Conservation (phyloP, 2,329 filamentous ascomycete species). For the Stagonosporopsis tanaceti region DNA sequence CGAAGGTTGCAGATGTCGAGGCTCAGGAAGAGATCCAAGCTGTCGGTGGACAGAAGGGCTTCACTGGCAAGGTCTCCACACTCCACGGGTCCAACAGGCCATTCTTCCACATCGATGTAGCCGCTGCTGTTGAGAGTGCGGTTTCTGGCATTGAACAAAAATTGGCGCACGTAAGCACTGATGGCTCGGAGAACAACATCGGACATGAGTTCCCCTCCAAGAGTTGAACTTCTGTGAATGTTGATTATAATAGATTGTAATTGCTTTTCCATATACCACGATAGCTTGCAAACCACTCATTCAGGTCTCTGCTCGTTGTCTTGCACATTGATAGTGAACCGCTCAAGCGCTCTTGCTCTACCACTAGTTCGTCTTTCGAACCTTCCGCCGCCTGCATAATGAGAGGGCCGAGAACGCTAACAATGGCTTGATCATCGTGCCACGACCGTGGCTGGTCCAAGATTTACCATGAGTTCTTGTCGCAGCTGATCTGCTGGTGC, state of each 20-base stretch:
- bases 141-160: constrained; percentile 74
- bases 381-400: not conserved
- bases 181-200: constrained; percentile 23
- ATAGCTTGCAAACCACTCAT: not conserved
- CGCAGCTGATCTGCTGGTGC: constrained; percentile 9
- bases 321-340: not conserved
- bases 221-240: constrained; percentile 3
- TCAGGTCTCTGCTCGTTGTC: not conserved
- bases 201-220: constrained; percentile 25
- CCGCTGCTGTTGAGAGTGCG: constrained; percentile 85
- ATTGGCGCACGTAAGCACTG: constrained; percentile 28
- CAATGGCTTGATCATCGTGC: not conserved
- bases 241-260: not conserved
- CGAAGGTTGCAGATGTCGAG: constrained; percentile 63
- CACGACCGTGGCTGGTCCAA: constrained; percentile 6
- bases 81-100: constrained; percentile 89
- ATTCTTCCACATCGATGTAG: constrained; percentile 92
- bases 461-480: constrained; percentile 6
- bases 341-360: not conserved
- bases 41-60: constrained; percentile 21
- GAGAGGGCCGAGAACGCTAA: not conserved
- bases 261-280: constrained; percentile 4
- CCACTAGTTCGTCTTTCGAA: not conserved
- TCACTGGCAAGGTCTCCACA: constrained; percentile 62
- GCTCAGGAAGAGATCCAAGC: constrained; percentile 34